Evolutionary conservation across 306 rosid species (phyloP).

Genomic region (Prunus armeniaca): DNA sequence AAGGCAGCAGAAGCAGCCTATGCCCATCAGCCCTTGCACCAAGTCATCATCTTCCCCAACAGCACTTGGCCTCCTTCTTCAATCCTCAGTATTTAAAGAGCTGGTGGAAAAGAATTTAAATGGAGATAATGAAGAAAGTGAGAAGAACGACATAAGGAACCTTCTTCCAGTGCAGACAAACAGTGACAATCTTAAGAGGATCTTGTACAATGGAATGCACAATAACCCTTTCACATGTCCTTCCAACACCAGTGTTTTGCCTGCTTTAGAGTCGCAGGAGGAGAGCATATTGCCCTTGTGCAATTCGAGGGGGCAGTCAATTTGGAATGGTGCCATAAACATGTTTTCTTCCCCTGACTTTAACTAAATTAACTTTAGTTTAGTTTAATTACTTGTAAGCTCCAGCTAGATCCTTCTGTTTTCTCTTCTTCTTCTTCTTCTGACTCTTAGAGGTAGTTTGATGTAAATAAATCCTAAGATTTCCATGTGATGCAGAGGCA

Average conservation of each 20-base stretch:
- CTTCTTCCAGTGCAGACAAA: slow-evolving; percentile 14
- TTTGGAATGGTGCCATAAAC: slow-evolving; percentile 43
- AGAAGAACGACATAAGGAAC: slow-evolving; percentile 35
- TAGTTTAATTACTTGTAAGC: neutral
- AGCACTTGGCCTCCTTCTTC: slow-evolving; percentile 75
- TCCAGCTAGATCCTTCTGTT: neutral
- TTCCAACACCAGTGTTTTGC: slow-evolving; percentile 27
- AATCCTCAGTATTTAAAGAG: slow-evolving; percentile 68
- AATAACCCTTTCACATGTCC: slow-evolving; percentile 18
- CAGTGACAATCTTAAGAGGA: slow-evolving; percentile 28
- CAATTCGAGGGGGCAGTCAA: slow-evolving; percentile 27
- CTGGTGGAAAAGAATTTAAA: slow-evolving; percentile 56
- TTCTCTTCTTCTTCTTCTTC: slow-evolving; percentile 1
- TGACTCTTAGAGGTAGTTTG: neutral
- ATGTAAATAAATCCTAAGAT: neutral
- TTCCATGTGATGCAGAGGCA: neutral
- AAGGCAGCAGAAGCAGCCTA: slow-evolving; percentile 10
- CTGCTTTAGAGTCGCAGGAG: slow-evolving; percentile 43
- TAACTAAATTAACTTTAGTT: slow-evolving; percentile 15
- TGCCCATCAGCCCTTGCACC: slow-evolving; percentile 39
- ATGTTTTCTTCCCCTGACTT: slow-evolving; percentile 10
- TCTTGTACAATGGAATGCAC: slow-evolving; percentile 23
- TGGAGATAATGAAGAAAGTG: slow-evolving; percentile 23
- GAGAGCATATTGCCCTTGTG: slow-evolving; percentile 36
- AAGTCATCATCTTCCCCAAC: slow-evolving; percentile 53